Evolutionary conservation across 2,329 filamentous ascomycete genomes (phyloP), one percentile per base, ranked within the genome.

Genomic region (Cladophialophora chaetospira): DNA sequence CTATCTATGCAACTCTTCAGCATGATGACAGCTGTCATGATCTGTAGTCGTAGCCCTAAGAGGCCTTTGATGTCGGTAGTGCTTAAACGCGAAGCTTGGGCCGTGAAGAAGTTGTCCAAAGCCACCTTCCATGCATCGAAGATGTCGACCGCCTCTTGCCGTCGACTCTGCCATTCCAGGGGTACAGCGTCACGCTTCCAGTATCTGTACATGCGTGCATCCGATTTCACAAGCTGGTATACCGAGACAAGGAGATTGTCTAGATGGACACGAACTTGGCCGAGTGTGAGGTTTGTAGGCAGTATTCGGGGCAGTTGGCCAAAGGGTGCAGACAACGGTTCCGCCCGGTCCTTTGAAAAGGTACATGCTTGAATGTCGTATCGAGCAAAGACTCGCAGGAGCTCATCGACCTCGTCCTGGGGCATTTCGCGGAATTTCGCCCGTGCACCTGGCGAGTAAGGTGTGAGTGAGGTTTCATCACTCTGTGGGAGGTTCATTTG

Each of bases 331-430:
- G 40, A 33, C 28, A 67, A 35, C 28, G 55, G 58, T 44, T 65
- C 63, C 9, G 64, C 61, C 13, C 38, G 35, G 11, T 59, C 55
- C 53, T 67, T 67, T 35, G 62, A 63, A 38, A 67, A 67, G 2
- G 65, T 67, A 44, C 65, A 67, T 11, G 65, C 65, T 52, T 67
- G 65, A 38, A 67, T 64, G 43, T 67, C 65, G 46, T 67, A 66
- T 42, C 65, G 63, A 21, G 64, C 63, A 54, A 67, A 67, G 13
- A 67, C 65, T 21, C 65, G 57, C 4, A 67, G 36, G 8, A 66
- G 49, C n/a, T 61, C 55, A 45, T 67, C 65, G 5, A 67, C 29
- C 29, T 67, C 65, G 44, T 65, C 52, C 35, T 66, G 55, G 10
- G 65, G 65, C 6, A 62, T 62, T 13, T 58, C 50, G 38, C 58